Evolutionary conservation across 2,329 filamentous ascomycete species (phyloP), one percentile per base, ranked within the genome.

Genomic region (Bipolaris sorokiniana): DNA sequence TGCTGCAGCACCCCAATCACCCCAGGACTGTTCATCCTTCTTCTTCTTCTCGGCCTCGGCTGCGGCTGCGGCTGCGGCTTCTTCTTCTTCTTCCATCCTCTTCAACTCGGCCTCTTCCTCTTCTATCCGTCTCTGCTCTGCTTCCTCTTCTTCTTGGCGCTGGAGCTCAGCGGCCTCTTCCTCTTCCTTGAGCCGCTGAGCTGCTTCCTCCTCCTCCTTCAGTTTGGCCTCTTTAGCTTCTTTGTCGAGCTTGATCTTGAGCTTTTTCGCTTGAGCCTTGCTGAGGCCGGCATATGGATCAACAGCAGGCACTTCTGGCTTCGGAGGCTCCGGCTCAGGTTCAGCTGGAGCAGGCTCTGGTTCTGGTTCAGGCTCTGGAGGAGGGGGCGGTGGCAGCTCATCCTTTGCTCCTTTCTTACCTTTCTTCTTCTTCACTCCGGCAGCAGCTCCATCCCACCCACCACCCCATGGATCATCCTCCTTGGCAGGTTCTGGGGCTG

Each of bases 291-390:
- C 63, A 48, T 70, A 69, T 11, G 72, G 72, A 56, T 73, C 71
- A 10, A 67, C 62, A 36, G 70, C 72, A 58, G 61, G 71, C 33
- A 73, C 73, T 56, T 80, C 78, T n/a, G 73, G 71, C 58, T 77
- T 76, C 20, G 79, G 76, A 7, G 77, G 74, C 44, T 73, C 73
- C 26, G 68, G 66, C 37, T 73, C 62, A 3, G 64, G 59, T 11
- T 62, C 64, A 16, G 63, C 33, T 13, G 36, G 20, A 11, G 33
- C 46, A 5, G 52, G 52, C 16, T 28, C 66, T 20, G 54, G 48
- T 16, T 52, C 54, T 1, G 42, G 48, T 33, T 48, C 54, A 3
- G 61, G 64, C n/a, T 58, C 53, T 7, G 62, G 61, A 4, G 62
- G 61, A 37, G 68, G 65, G 4, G 64, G 59, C 5, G 67, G 62